These are phyloP conservation scores for Sugiyamaella smithiae DNA, from an alignment of 805 yeast species.

Conservation along the genomic window DNA sequence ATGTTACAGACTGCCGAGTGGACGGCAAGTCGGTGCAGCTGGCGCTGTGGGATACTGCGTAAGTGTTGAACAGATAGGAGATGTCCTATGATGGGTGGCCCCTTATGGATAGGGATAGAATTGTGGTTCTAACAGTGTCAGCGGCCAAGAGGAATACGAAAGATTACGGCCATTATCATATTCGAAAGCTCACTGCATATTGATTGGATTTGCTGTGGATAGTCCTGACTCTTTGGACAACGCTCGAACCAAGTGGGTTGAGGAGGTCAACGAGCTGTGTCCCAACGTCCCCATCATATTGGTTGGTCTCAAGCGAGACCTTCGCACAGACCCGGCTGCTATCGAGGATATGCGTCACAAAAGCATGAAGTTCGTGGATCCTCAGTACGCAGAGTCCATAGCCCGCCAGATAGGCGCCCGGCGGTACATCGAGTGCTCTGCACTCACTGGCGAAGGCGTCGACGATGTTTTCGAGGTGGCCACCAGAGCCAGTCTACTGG, in stretches of 20 bases:
- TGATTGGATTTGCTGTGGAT: constrained; percentile 83
- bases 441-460: constrained; percentile 91
- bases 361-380: constrained; percentile 50
- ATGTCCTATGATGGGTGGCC: background rate
- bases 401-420: constrained; percentile 82
- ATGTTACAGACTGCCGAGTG: constrained; percentile 89
- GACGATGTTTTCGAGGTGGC: constrained; percentile 93
- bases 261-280: constrained; percentile 76
- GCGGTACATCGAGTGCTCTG: constrained; percentile 80
- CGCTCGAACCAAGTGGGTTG: constrained; percentile 83
- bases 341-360: constrained; percentile 37
- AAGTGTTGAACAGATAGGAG: constrained; percentile 17
- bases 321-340: constrained; percentile 47
- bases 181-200: constrained; percentile 78
- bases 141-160: constrained; percentile 93
- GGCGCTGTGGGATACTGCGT: constrained; percentile 92
- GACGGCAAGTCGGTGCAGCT: constrained; percentile 89
- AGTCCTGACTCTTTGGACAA: constrained; percentile 81
- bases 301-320: constrained; percentile 82
- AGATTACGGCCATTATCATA: constrained; percentile 84
- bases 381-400: constrained; percentile 58
- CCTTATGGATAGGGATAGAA: background rate
- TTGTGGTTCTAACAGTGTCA: constrained; percentile 5
- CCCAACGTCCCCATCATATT: constrained; percentile 74
- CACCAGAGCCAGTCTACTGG: constrained; percentile 71